Percentiles rank a stretch among this genome's conserved stretches.
Conservation (phyloP, 1,139 yeast species). For the Geotrichum macrosporum region DNA sequence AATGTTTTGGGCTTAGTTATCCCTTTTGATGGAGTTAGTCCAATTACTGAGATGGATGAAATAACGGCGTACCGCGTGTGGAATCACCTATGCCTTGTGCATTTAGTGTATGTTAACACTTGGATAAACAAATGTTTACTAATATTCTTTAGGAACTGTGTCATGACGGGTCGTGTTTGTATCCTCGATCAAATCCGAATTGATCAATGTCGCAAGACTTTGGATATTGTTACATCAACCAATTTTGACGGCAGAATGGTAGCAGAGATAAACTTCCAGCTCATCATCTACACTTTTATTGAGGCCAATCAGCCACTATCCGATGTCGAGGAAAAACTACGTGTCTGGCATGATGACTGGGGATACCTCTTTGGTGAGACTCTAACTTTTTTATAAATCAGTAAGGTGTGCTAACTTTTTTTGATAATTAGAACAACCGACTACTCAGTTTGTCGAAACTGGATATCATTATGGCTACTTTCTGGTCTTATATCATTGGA, state of each 20-base stretch:
- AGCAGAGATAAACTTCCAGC: conserved; percentile 65
- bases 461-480: conserved; percentile 64
- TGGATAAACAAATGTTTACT: background rate
- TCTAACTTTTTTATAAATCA: too few species aligned
- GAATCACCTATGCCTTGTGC: conserved; percentile 70
- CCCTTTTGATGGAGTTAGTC: conserved; percentile 35
- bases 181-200: conserved; percentile 63
- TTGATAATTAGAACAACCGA: conserved; percentile 59
- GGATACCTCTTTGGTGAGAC: conserved; percentile 47
- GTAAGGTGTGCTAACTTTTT: too few species aligned
- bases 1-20: conserved; percentile 39
- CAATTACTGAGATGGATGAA: conserved; percentile 47
- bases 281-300: conserved; percentile 58
- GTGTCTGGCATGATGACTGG: conserved; percentile 68
- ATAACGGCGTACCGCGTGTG: conserved; percentile 57
- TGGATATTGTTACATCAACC: conserved; percentile 61
- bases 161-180: conserved; percentile 70
- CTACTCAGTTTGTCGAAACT: conserved; percentile 71
- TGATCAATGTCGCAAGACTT: conserved; percentile 57
- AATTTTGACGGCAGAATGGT: conserved; percentile 83
- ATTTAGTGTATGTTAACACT: conserved; percentile 42
- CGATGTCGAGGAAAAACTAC: conserved; percentile 41
- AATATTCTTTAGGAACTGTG: conserved; percentile 42
- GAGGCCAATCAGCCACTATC: conserved; percentile 41
- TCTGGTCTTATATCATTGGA: conserved; percentile 44